Base-by-base conservation (phyloP, 2,329 filamentous ascomycete species). In the Pseudocercospora fuligena region DNA sequence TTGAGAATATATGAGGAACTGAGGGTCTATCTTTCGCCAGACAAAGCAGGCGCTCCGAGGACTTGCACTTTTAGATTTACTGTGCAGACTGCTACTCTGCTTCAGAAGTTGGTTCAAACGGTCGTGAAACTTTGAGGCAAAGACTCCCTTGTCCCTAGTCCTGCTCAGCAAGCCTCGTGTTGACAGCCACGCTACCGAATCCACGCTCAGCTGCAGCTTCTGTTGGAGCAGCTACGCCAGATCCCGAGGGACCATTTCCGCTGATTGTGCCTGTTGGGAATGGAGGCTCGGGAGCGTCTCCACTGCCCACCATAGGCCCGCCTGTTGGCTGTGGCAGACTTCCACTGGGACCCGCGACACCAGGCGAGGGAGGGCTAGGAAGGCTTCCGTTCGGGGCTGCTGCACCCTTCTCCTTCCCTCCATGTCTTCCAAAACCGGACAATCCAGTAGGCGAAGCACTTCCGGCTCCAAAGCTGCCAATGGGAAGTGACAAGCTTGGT, bases 401-500 rank as follows among this genome's bases (percentile, higher is more conserved):
- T 23, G 47, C 60, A n/a, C 60, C 46, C 36, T 33, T 11, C 14
- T 47, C n/a, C n/a, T 25, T 16, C 19, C 49, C 9, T 25, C 21
- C 23, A 4, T 51, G 12, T n/a, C 36, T 8, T 16, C 43, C 43
- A 61, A 49, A 31, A 8, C 14, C 43, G 8, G 27, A 53, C 9
- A 23, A 36, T 25, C 60, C 60, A 51, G 60, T 51, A 16, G 54
- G 29, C 14, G 36, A 46, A 14, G 51, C 53, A 16, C 43, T 53
- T 23, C 61, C 61, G 16, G 46, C 47, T 54, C 65, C 65, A 27
- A 67, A 27, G 53, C 61, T 53, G 23, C 61, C 64, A 7, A 53
- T 66, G 16, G 64, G 64, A 21, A 40, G 5, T 5, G 49, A 63
- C 25, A 63, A 56, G 29, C 47, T 56, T 25, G 47, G 33, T 7